A percentile compares a stretch with the other conserved stretches of the same genome.
phyloP scores from a whole-genome alignment of 2,329 filamentous ascomycete species.

The Xylaria sp. region DNA sequence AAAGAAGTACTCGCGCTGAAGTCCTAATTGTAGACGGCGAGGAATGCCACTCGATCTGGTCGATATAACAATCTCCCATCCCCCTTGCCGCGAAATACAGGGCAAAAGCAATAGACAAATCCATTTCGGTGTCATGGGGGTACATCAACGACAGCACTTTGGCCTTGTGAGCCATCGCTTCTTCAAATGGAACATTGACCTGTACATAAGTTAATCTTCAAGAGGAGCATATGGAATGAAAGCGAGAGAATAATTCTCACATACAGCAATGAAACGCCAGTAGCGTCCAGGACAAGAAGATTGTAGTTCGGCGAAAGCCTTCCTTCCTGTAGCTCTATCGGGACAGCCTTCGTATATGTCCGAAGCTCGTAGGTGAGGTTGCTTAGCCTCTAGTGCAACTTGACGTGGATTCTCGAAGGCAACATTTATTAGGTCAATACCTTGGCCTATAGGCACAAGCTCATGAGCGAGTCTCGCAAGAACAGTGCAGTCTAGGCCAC shows the following conservation, averaged over 20 bases:
- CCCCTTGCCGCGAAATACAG: constrained; percentile 95
- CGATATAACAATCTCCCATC: constrained; percentile 60
- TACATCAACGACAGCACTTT: constrained; percentile 82
- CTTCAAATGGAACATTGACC: constrained; percentile 84
- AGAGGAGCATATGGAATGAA: not conserved
- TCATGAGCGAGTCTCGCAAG: constrained; percentile 85
- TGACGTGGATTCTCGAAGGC: constrained; percentile 94
- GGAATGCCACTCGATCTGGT: constrained; percentile 44
- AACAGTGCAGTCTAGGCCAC: constrained; percentile 91
- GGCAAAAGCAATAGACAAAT: constrained; percentile 91
- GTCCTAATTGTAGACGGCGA: constrained; percentile 58
- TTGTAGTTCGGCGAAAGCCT: constrained; percentile 80
- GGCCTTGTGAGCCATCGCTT: constrained; percentile 75
- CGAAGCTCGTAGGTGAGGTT: constrained; percentile 39
- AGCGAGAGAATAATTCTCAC: constrained; percentile 40
- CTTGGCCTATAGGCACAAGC: constrained; percentile 73
- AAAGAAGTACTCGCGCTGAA: constrained; percentile 84
- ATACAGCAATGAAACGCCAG: constrained; percentile 85
- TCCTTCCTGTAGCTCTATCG: constrained; percentile 86
- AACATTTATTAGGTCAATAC: constrained; percentile 91
- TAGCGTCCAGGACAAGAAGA: constrained; percentile 73
- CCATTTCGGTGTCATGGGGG: constrained; percentile 98
- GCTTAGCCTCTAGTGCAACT: constrained; percentile 64
- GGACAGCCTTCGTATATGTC: constrained; percentile 84
- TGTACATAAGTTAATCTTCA: constrained; percentile 46